A percentile compares a stretch with the other conserved stretches of the same genome.
phyloP scores from a whole-genome alignment of 495 filamentous ascomycete genomes.

The Aspergillus conjunctus region DNA sequence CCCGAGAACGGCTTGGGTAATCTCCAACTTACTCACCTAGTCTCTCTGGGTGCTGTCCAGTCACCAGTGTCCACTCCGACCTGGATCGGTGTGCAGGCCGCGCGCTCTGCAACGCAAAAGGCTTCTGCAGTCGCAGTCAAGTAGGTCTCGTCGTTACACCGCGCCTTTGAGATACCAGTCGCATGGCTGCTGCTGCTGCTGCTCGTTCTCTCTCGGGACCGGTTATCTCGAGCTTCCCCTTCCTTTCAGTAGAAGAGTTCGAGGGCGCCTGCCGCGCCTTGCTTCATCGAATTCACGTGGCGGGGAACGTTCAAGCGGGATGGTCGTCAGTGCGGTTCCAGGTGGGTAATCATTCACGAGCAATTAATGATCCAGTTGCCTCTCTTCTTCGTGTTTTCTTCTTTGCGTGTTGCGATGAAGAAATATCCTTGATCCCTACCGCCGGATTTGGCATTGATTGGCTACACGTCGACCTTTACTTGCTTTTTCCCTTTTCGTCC shows the following conservation, averaged over 20 bases:
- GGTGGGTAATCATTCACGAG: constrained; percentile 26
- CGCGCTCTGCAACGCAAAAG: constrained; percentile 14
- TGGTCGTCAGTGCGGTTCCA: constrained; percentile 37
- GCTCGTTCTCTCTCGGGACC: constrained; percentile 2
- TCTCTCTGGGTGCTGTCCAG: neutral
- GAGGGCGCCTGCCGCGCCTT: constrained; percentile 60
- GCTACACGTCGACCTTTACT: constrained; percentile 5
- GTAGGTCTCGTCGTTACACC: constrained; percentile 19
- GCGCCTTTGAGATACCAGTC: constrained; percentile 27
- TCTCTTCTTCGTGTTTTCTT: neutral
- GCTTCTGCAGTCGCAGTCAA: constrained; percentile 18
- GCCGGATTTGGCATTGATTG: constrained; percentile 5
- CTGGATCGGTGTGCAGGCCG: constrained; percentile 21
- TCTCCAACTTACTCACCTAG: constrained; percentile 1
- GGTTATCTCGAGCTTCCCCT: constrained; percentile 48
- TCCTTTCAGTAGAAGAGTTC: constrained; percentile 61
- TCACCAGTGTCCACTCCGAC: neutral
- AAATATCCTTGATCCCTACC: neutral
- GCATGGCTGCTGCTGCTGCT: constrained; percentile 19
- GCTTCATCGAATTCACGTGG: constrained; percentile 50
- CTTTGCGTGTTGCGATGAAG: neutral
- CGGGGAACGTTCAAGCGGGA: constrained; percentile 21
- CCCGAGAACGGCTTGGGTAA: constrained; percentile 15
- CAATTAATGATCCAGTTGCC: constrained; percentile 5
- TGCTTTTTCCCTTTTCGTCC: constrained; percentile 21